Conservation (phyloP, 768 basidiomycete genomes). For the Collybia sp. region DNA sequence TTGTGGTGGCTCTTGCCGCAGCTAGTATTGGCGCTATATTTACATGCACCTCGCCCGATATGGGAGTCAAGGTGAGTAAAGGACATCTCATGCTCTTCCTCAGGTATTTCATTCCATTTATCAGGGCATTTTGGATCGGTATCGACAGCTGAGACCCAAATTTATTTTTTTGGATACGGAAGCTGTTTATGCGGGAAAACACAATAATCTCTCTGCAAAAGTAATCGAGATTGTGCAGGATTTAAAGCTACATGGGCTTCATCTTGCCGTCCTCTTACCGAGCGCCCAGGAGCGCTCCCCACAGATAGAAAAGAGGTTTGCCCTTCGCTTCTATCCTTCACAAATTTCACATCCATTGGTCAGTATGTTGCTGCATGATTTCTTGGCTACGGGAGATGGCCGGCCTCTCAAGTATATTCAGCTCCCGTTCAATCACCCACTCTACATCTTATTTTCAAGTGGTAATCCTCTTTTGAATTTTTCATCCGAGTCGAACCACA, state of each 20-base stretch:
- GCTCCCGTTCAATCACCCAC: slow-evolving; percentile 71
- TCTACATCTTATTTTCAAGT: slow-evolving; percentile 52
- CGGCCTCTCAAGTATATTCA: slow-evolving; percentile 60
- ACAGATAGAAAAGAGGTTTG: slow-evolving; percentile 31
- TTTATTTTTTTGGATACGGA: slow-evolving; percentile 68
- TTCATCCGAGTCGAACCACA: too few species aligned
- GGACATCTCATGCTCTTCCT: not conserved
- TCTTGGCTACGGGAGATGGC: slow-evolving; percentile 45
- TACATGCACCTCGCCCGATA: slow-evolving; percentile 68
- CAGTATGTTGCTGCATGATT: slow-evolving; percentile 43
- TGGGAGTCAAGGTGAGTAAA: slow-evolving; percentile 52
- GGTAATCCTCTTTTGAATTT: too few species aligned
- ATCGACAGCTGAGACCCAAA: slow-evolving; percentile 68
- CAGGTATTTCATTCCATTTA: not conserved
- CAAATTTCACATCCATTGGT: not conserved
- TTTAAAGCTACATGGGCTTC: slow-evolving; percentile 42
- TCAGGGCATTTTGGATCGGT: slow-evolving; percentile 45
- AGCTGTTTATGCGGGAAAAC: slow-evolving; percentile 58
- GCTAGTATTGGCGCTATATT: slow-evolving; percentile 67
- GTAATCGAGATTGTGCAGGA: slow-evolving; percentile 47
- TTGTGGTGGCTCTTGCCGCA: slow-evolving; percentile 61
- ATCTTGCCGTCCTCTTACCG: slow-evolving; percentile 52
- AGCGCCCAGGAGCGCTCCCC: slow-evolving; percentile 44
- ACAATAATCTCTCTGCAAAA: slow-evolving; percentile 49
- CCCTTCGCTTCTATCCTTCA: not conserved